Conservation (phyloP, 2,329 filamentous ascomycete genomes). For the Diplodia scrobiculata region DNA sequence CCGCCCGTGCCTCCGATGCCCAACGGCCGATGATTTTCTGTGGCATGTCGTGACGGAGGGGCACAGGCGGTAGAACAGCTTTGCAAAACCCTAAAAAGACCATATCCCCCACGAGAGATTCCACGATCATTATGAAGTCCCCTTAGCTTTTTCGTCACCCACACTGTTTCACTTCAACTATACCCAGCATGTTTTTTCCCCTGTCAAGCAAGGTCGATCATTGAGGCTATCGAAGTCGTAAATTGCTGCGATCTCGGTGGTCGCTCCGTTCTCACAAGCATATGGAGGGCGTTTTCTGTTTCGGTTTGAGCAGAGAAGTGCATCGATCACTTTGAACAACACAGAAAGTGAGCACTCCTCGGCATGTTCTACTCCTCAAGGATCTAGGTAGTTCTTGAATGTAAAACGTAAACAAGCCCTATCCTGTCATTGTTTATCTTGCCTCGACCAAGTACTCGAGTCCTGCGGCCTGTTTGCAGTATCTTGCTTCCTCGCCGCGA, state of each 20-base stretch:
- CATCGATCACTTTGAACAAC: neutral
- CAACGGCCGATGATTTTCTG: conserved; percentile 20
- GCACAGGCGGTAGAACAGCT: conserved; percentile 13
- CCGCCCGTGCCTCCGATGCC: conserved; percentile 29
- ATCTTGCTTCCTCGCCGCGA: too few species aligned
- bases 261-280: neutral
- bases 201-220: neutral
- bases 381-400: conserved; percentile 14
- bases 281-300: conserved; percentile 9
- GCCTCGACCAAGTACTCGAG: neutral
- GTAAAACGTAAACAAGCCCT: conserved; percentile 1
- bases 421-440: neutral
- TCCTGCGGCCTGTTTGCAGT: neutral
- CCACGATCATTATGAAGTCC: conserved; percentile 24
- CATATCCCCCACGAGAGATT: conserved; percentile 17
- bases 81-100: conserved; percentile 16
- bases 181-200: conserved; percentile 28
- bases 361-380: neutral
- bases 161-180: conserved; percentile 27
- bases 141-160: conserved; percentile 7
- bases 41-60: conserved; percentile 4
- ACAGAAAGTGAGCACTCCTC: neutral
- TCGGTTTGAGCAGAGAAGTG: neutral
- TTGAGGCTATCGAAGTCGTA: conserved; percentile 6
- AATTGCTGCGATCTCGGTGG: conserved; percentile 12